These are phyloP conservation scores for Moesziomyces antarcticus DNA, from an alignment of 1,284 basidiomycete species.

Conservation along the genomic window DNA sequence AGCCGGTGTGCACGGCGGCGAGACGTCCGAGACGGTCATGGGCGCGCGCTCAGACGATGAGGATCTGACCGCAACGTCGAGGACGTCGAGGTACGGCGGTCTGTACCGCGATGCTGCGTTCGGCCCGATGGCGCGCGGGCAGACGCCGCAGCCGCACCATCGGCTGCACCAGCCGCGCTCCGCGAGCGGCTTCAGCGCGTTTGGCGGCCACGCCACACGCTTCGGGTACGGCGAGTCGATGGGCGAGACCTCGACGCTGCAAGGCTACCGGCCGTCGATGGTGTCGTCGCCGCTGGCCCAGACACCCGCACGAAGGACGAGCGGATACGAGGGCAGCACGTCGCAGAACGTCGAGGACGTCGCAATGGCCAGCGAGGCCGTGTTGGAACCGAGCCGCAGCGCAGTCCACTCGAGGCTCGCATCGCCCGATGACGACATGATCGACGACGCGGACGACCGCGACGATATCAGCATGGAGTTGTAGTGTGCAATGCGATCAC, in stretches of 20 bases:
- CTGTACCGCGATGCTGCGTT: conserved; percentile 69
- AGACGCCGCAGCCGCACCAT: conserved; percentile 44
- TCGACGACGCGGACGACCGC: conserved; percentile 24
- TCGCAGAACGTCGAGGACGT: conserved; percentile 25
- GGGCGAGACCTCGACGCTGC: conserved; percentile 42
- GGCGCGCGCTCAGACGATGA: conserved; percentile 48
- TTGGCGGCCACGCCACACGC: conserved; percentile 16
- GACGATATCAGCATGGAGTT: conserved; percentile 42
- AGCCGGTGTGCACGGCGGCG: conserved; percentile 7
- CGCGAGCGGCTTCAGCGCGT: conserved; percentile 37
- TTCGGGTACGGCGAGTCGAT: conserved; percentile 37
- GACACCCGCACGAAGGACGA: conserved; percentile 27
- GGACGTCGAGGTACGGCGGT: conserved; percentile 81
- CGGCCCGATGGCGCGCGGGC: conserved; percentile 22
- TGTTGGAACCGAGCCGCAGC: conserved; percentile 11
- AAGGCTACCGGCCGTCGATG: conserved; percentile 33
- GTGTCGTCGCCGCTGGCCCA: conserved; percentile 41
- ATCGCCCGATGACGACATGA: conserved; percentile 24
- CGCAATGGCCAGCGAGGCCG: conserved; percentile 26
- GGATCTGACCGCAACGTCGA: conserved; percentile 26
- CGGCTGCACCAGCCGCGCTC: conserved; percentile 47
- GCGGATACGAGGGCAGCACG: conserved; percentile 15
- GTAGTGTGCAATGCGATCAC: background rate
- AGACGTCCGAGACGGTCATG: conserved; percentile 21
- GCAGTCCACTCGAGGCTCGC: conserved; percentile 20